Evolutionary conservation across 495 filamentous ascomycete genomes (phyloP), one percentile per base, ranked within the genome.

Genomic region (Hypoxylon intermedium): DNA sequence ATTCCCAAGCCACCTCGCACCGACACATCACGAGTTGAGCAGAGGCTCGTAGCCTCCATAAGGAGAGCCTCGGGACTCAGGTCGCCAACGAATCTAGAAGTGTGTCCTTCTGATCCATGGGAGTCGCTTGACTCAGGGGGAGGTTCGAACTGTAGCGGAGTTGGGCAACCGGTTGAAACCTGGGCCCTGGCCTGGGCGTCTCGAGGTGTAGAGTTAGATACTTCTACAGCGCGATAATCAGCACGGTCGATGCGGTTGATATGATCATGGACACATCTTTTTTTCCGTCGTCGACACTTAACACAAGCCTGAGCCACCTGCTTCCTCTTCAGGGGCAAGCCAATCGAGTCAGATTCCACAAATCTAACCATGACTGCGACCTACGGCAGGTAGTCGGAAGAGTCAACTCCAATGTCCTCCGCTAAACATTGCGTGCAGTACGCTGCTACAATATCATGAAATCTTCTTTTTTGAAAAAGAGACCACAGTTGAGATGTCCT

Each of bases 21-120:
- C 5, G 72, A 77, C 7, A 68, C 68, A 28, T 67, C 73, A 38
- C 68, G 74, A 19, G 57, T 70, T 18, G 69, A 69, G 56, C 67
- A 70, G 24, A 73, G 62, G 45, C 66, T 68, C 18, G 78, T 77
- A 20, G 73, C 76, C 28, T 79, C 74, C 49, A 81, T 72, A 18
- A 85, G 71, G 7, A 81, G 76, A 20, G 76, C 74, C 60, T 83
- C 79, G n/a, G 81, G 81, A 62, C 78, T 83, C 9, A 80, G 48
- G 41, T 84, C 81, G 19, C 81, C 80, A 15, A 83, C 68, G 41
- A 82, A 85, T 1, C 76, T 67, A 12, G 78, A 69, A 1, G 65
- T 38, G 9, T 58, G 68, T 9, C 37, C 43, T n/a, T 68, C 62
- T 2, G 24, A 12, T 33, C 18, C 49, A 36, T 38, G 54, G 6